Evolutionary conservation across 805 yeast species (phyloP).

Genomic region (Wickerhamomyces rabaulensis): DNA sequence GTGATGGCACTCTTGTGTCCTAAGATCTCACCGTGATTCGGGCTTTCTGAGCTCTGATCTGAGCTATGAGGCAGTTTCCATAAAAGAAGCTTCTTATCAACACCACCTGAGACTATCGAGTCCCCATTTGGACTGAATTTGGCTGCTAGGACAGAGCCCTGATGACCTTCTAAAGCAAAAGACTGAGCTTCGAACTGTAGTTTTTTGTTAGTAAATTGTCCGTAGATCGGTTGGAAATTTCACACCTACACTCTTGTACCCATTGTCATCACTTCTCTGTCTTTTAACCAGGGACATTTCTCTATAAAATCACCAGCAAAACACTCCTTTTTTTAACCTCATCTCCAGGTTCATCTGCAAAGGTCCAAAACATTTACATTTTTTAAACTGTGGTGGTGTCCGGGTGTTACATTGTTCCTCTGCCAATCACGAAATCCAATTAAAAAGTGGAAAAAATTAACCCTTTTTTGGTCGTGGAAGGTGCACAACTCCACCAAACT

Average conservation of each 20-base stretch:
- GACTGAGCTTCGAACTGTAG: conserved; percentile 11
- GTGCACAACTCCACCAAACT: not conserved
- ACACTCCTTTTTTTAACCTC: not conserved
- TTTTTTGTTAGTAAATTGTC: conserved; percentile 4
- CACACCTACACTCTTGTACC: not conserved
- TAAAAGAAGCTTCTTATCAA: conserved; percentile 41
- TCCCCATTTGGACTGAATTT: conserved; percentile 49
- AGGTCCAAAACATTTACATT: not conserved
- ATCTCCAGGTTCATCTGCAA: too few species aligned
- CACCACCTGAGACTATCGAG: conserved; percentile 56
- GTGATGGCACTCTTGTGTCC: conserved; percentile 68
- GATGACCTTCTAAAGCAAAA: conserved; percentile 44
- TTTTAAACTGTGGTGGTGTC: too few species aligned
- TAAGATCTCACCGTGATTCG: conserved; percentile 39
- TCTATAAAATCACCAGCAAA: not conserved
- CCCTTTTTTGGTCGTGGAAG: not conserved
- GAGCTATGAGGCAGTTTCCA: conserved; percentile 23
- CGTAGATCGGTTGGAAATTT: not conserved
- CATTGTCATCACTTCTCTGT: conserved; percentile 18
- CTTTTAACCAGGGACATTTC: conserved; percentile 33
- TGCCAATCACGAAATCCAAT: conserved; percentile 13
- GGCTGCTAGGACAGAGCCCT: conserved; percentile 47
- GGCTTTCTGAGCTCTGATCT: conserved; percentile 2
- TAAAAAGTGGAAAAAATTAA: conserved; percentile 3
- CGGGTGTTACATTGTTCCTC: conserved; percentile 8